phyloP scores from a whole-genome alignment of 2,329 filamentous ascomycete species.

The Didymella arachidicola region DNA sequence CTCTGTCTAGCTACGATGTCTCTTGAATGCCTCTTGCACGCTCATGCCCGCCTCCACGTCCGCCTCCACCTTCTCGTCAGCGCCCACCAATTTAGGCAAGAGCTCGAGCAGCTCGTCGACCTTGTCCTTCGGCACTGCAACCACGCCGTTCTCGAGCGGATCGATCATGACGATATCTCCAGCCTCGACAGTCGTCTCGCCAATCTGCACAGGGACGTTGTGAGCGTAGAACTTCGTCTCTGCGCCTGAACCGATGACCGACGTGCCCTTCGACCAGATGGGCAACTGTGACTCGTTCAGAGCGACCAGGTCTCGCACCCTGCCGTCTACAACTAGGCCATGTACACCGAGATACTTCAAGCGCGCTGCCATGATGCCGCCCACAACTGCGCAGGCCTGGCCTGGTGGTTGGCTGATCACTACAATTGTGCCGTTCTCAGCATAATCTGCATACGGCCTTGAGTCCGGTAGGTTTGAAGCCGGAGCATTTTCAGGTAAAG shows the following conservation, averaged over 20 bases:
- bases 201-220: constrained; percentile 52
- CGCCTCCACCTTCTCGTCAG: constrained; percentile 56
- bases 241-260: constrained; percentile 65
- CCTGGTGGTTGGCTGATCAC: constrained; percentile 70
- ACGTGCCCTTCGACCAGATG: constrained; percentile 66
- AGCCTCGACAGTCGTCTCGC: constrained; percentile 47
- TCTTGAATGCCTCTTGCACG: constrained; percentile 72
- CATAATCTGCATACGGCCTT: constrained; percentile 74
- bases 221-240: constrained; percentile 65
- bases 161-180: constrained; percentile 76
- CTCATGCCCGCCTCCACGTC: constrained; percentile 69
- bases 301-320: constrained; percentile 71
- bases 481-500: constrained; percentile 43
- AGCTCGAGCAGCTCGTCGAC: constrained; percentile 68
- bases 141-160: constrained; percentile 69
- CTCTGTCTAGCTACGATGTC: constrained; percentile 52
- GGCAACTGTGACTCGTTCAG: constrained; percentile 64
- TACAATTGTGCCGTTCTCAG: constrained; percentile 66
- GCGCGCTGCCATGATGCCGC: constrained; percentile 77
- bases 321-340: constrained; percentile 71
- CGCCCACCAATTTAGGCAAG: constrained; percentile 55
- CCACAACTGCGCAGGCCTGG: constrained; percentile 74
- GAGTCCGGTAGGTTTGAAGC: constrained; percentile 37
- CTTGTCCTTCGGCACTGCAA: constrained; percentile 69
- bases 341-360: constrained; percentile 69